Evolutionary conservation across 176 grass and related monocot genomes (phyloP).

Genomic region (Guadua angustifolia): DNA sequence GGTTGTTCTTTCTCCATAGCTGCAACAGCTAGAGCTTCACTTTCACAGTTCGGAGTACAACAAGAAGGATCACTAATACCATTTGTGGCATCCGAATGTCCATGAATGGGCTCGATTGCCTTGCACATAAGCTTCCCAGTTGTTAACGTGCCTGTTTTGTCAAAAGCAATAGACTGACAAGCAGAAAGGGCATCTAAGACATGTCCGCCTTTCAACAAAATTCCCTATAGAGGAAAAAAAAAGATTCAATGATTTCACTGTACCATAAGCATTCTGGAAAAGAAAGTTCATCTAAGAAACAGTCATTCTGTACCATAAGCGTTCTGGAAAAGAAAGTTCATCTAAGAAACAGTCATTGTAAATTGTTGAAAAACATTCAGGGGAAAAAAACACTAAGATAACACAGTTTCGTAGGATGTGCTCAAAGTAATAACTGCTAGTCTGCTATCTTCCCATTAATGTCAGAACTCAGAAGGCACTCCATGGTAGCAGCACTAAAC

Average conservation of each 20-base stretch:
- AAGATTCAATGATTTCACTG: conserved; percentile 33
- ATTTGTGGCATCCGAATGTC: conserved; percentile 53
- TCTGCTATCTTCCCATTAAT: not conserved
- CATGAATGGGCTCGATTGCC: conserved; percentile 97
- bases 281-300: conserved; percentile 34
- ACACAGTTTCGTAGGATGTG: not conserved
- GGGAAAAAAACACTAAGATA: conserved; percentile 2
- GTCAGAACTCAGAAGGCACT: not conserved
- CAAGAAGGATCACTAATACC: conserved; percentile 61
- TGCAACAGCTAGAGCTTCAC: conserved; percentile 94
- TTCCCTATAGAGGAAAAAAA: conserved; percentile 69
- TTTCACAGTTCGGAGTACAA: conserved; percentile 92
- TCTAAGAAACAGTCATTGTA: too few relatives aligned
- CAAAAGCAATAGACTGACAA: conserved; percentile 96
- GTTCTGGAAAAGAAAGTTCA: too few relatives aligned
- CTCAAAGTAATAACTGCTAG: not conserved
- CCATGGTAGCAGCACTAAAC: not conserved
- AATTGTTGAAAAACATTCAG: not conserved
- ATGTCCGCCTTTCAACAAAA: conserved; percentile 96
- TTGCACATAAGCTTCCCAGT: conserved; percentile 96
- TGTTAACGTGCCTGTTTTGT: conserved; percentile 97
- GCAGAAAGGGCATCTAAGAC: conserved; percentile 89
- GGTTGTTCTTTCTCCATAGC: conserved; percentile 97
- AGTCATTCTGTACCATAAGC: too few relatives aligned
- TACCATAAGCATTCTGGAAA: conserved; percentile 17